These are phyloP conservation scores for Globisporangium iwayamae DNA, from an alignment of 352 stramenopile genomes.

Conservation along the genomic window DNA sequence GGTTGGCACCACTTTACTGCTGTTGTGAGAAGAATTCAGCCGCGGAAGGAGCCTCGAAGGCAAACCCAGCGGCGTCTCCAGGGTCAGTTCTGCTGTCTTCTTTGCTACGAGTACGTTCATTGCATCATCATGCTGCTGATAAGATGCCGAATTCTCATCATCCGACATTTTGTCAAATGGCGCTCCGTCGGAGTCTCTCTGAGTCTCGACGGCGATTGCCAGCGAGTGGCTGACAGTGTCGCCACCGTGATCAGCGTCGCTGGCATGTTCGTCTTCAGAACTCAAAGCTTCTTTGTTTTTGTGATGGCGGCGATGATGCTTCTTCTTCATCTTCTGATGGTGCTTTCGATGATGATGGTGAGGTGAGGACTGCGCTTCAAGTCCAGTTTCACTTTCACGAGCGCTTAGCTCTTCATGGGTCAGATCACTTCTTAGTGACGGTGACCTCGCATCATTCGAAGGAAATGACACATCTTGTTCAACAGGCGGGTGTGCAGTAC, in stretches of 20 bases:
- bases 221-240: neutral
- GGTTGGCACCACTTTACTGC: constrained; percentile 19
- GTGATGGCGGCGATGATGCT: neutral
- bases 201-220: neutral
- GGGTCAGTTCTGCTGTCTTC: neutral
- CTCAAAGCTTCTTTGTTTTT: neutral
- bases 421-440: neutral
- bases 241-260: neutral
- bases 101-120: constrained; percentile 3
- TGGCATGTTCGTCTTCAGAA: constrained; percentile 1
- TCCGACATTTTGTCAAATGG: neutral
- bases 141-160: neutral
- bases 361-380: neutral
- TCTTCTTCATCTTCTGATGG: constrained; percentile 9
- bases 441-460: neutral
- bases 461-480: too few relatives aligned
- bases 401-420: neutral
- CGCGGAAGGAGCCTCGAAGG: neutral
- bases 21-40: constrained; percentile 1
- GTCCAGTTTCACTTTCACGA: neutral
- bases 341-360: constrained; percentile 2
- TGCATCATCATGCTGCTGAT: neutral
- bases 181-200: neutral
- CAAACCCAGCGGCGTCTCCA: constrained; percentile 4
- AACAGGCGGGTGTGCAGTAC: neutral